Percentiles rank a stretch among this genome's conserved stretches.
Evolutionary conservation across 331 rosid species (phyloP).

Genomic region (Ulmus americana): DNA sequence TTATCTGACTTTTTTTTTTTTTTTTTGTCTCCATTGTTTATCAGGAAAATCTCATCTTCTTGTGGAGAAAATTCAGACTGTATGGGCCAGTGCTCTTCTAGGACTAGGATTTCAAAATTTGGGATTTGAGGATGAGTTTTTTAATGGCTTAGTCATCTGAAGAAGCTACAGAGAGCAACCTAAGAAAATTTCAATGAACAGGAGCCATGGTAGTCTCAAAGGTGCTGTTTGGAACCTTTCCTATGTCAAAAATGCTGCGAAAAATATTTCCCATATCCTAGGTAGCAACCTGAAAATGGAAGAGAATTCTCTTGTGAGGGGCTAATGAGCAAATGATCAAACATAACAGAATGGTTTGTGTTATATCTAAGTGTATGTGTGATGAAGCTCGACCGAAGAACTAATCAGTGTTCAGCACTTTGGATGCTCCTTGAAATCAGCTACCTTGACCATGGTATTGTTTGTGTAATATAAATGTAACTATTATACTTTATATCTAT

Average conservation of each 20-base stretch:
- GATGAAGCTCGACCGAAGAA: slow-evolving; percentile 7
- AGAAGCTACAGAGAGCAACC: slow-evolving; percentile 1
- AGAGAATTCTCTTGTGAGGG: background rate
- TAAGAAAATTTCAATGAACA: background rate
- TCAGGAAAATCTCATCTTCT: slow-evolving; percentile 30
- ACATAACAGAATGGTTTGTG: slow-evolving; percentile 2
- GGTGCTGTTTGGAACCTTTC: background rate
- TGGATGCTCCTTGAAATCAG: background rate
- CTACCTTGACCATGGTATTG: background rate
- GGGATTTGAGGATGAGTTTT: slow-evolving; percentile 39
- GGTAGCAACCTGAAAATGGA: background rate
- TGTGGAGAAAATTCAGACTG: slow-evolving; percentile 21
- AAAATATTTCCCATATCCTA: background rate
- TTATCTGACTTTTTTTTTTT: slow-evolving; percentile 18
- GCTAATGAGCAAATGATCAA: slow-evolving; percentile 6
- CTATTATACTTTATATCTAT: background rate
- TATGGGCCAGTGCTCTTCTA: slow-evolving; percentile 25
- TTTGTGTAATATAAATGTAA: background rate
- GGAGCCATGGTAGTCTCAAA: background rate
- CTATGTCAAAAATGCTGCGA: background rate
- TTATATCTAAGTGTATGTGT: background rate
- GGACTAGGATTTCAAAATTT: slow-evolving; percentile 28
- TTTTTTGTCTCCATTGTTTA: slow-evolving; percentile 17
- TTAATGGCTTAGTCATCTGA: slow-evolving; percentile 24
- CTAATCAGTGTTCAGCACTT: background rate